phyloP scores from a whole-genome alignment of 2,329 filamentous ascomycete genomes.

The Colletotrichum lupini region DNA sequence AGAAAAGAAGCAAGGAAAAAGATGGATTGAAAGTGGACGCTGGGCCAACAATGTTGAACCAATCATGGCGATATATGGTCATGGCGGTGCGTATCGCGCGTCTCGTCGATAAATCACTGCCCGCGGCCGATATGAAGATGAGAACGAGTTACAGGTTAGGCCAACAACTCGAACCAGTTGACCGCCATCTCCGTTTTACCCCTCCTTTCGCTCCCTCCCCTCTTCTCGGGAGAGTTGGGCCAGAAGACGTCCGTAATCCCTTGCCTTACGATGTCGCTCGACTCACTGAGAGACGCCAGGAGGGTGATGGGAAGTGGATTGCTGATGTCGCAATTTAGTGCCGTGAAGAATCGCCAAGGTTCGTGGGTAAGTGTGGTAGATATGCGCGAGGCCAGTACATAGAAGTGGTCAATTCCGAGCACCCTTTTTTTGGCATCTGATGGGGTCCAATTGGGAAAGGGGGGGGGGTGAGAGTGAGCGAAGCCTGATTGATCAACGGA shows the following conservation, averaged over 20 bases:
- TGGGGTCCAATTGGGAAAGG: neutral
- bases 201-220: neutral
- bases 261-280: neutral
- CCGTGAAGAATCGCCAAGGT: neutral
- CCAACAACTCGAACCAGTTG: neutral
- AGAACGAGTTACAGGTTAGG: neutral
- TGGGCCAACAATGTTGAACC: neutral
- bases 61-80: neutral
- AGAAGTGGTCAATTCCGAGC: neutral
- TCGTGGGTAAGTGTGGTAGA: neutral
- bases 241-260: neutral
- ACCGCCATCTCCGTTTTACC: constrained; percentile 15
- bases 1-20: too few relatives aligned
- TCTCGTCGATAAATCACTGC: constrained; percentile 1
- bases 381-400: neutral
- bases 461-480: neutral
- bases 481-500: neutral
- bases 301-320: neutral
- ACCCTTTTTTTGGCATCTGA: neutral
- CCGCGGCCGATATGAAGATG: neutral
- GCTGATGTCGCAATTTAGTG: neutral
- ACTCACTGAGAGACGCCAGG: neutral
- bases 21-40: neutral
- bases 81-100: constrained; percentile 23
- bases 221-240: neutral